Percentiles rank a stretch among this genome's conserved stretches.
These are phyloP conservation scores for Sporisorium scitamineum DNA, from an alignment of 1,284 basidiomycete species.

Conservation along the genomic window DNA sequence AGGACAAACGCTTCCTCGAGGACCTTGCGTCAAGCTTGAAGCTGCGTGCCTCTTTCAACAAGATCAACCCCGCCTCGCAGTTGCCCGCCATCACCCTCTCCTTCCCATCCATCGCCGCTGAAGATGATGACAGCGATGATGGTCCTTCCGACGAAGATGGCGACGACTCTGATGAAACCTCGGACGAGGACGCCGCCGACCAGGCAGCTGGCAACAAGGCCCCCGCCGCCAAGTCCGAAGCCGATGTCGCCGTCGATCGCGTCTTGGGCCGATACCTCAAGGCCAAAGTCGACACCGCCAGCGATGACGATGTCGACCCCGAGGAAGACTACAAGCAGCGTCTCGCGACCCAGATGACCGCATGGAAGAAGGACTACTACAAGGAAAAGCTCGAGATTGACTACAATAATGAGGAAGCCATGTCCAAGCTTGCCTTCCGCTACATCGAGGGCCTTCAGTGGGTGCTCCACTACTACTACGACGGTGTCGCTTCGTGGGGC, in stretches of 20 bases:
- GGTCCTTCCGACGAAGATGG: constrained; percentile 34
- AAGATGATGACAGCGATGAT: constrained; percentile 36
- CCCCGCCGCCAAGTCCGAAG: constrained; percentile 25
- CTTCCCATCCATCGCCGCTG: constrained; percentile 40
- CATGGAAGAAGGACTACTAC: constrained; percentile 93
- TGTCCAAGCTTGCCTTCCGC: constrained; percentile 70
- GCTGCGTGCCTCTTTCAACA: constrained; percentile 61
- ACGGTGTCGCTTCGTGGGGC: constrained; percentile 94
- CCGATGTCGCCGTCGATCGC: constrained; percentile 78
- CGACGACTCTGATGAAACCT: constrained; percentile 66
- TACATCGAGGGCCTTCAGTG: constrained; percentile 97
- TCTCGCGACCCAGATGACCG: constrained; percentile 84
- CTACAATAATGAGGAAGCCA: constrained; percentile 73
- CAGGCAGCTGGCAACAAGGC: constrained; percentile 71
- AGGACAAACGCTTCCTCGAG: constrained; percentile 59
- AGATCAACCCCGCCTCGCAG: constrained; percentile 59
- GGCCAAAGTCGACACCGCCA: constrained; percentile 73
- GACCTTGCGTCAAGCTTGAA: constrained; percentile 55
- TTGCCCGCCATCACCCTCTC: constrained; percentile 56
- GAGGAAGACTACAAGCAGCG: constrained; percentile 76
- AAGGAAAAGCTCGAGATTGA: constrained; percentile 70
- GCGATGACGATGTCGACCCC: constrained; percentile 36
- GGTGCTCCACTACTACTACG: constrained; percentile 99
- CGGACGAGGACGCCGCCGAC: constrained; percentile 58
- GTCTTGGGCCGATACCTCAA: constrained; percentile 89